Base-by-base conservation (phyloP, 2,329 filamentous ascomycete genomes). In the Anthostomella pinea region DNA sequence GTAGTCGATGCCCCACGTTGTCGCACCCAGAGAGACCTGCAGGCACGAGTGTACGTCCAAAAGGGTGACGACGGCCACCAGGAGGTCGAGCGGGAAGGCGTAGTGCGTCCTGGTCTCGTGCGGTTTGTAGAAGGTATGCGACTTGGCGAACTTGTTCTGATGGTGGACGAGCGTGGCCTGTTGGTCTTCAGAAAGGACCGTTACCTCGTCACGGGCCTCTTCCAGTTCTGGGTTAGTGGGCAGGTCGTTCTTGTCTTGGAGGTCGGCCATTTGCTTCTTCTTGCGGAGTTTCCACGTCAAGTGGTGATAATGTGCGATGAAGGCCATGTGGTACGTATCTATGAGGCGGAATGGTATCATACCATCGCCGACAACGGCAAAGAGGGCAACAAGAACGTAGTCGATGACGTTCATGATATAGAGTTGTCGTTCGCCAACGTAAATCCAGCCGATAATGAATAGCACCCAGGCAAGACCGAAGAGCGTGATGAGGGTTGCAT, bases 371-470 rank as follows among this genome's bases (percentile, higher is more conserved):
- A 86, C 80, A 42, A 87, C 64, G 34, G 77, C 81, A 46, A 87
- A 87, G 6, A 87, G 69, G 8, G 80, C 83, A 6, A 87, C 83
- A 10, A 87, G 69, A 18, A 84, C 70, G 49, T 82, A 81, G 62
- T 87, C 83, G 46, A 87, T 85, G 31, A 86, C 63, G 43, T 86
- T 79, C 50, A 85, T 77, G 23, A 77, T 61, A 45, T 86, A 91
- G 3, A 78, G 66, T 57, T 91, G 84, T 51, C 73, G 71, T 19
- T 79, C 77, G 14, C 85, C 86, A 14, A 91, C 83, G 46, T 88
- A 89, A 56, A 93, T 87, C 87, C 87, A 94, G 30, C 83, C 86
- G 57, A 95, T 95, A 36, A 94, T 68, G 64, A 91, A 93, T n/a
- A 94, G 73, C 2, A 95, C 87, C 88, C 87, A 95, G 0, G 85